phyloP scores from a whole-genome alignment of 2,329 filamentous ascomycete species.

The Cercospora brassicicola region DNA sequence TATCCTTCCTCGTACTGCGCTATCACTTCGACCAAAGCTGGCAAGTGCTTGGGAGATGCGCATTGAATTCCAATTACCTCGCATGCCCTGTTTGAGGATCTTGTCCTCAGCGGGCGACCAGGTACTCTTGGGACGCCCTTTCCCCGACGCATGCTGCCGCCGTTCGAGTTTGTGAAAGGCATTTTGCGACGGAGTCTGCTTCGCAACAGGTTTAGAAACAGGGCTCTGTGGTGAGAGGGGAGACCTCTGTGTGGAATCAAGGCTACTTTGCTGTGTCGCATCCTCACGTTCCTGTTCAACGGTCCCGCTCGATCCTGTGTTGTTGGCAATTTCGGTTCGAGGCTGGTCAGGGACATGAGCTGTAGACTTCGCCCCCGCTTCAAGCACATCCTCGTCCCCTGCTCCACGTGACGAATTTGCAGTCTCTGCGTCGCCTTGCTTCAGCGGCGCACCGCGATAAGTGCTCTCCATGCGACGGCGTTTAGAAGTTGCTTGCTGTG shows the following conservation, averaged over 20 bases:
- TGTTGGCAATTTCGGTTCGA: conserved; percentile 5
- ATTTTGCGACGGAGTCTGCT: not conserved
- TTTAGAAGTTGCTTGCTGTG: conserved; percentile 1
- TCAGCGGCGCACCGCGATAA: not conserved
- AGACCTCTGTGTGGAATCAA: not conserved
- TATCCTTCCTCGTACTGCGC: conserved; percentile 5
- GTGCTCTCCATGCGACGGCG: not conserved
- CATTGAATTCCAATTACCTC: not conserved
- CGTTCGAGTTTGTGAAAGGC: not conserved
- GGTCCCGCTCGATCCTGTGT: not conserved
- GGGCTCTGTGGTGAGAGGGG: not conserved
- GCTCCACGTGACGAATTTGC: conserved; percentile 8
- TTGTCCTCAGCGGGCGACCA: conserved; percentile 16
- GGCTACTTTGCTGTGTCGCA: not conserved
- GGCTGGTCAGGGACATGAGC: not conserved
- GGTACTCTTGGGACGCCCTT: not conserved
- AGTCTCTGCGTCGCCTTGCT: conserved; percentile 1
- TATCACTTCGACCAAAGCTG: not conserved
- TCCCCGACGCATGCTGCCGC: not conserved
- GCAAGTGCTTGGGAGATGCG: conserved; percentile 5
- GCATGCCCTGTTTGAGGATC: conserved; percentile 13
- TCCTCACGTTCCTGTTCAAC: not conserved
- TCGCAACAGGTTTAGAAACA: not conserved
- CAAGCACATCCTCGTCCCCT: conserved; percentile 1
- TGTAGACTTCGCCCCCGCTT: not conserved